phyloP scores from a whole-genome alignment of 805 yeast species.

The Yarrowia hollandica region DNA sequence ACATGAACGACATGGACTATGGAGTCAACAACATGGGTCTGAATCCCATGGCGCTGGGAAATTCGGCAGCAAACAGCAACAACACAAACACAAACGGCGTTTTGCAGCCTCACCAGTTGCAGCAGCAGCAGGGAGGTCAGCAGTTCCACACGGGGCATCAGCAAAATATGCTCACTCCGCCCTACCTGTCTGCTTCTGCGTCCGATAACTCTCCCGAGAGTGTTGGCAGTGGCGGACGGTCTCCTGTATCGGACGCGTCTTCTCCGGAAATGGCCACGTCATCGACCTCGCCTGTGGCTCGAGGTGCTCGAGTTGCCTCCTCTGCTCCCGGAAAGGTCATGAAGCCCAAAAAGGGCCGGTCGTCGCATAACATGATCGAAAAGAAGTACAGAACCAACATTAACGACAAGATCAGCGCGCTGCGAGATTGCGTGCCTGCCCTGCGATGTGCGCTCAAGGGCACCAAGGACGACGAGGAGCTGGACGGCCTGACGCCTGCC shows the following conservation, averaged over 20 bases:
- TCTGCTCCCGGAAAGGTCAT: conserved; percentile 34
- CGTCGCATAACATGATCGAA: conserved; percentile 77
- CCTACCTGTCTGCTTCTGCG: conserved; percentile 5
- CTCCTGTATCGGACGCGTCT: conserved; percentile 17
- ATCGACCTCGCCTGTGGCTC: background rate
- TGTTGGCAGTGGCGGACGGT: background rate
- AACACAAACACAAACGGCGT: conserved; percentile 2
- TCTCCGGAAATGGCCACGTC: conserved; percentile 21
- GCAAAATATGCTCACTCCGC: conserved; percentile 23
- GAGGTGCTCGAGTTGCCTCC: conserved; percentile 20
- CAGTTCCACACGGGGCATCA: background rate
- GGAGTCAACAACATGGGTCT: conserved; percentile 5
- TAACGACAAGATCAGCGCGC: conserved; percentile 64
- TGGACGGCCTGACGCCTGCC: conserved; percentile 78
- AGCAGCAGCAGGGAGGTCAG: background rate
- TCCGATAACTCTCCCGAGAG: conserved; percentile 14
- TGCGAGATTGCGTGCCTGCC: conserved; percentile 77
- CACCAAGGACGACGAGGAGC: conserved; percentile 49
- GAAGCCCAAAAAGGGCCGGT: conserved; percentile 47
- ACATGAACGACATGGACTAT: conserved; percentile 14
- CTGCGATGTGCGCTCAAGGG: conserved; percentile 58
- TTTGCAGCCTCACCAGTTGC: conserved; percentile 8
- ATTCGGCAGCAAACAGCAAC: too few relatives aligned
- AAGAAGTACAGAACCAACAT: conserved; percentile 78
- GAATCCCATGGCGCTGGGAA: conserved; percentile 19